Conservation (phyloP, 176 grass and related monocot species). For the Rhynchospora breviuscula region DNA sequence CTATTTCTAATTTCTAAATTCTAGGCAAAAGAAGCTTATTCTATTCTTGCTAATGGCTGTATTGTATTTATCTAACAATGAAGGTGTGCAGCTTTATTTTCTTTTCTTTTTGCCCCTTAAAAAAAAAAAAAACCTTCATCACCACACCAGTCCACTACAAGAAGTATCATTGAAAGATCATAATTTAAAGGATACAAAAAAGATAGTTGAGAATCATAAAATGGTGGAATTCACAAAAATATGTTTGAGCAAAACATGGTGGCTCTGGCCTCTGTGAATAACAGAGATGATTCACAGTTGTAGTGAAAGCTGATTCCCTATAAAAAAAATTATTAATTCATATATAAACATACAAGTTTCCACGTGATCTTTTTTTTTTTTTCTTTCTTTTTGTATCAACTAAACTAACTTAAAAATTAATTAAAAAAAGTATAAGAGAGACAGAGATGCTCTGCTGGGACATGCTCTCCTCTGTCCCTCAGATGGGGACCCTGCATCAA, state of each 20-base stretch:
- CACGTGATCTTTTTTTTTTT: not conserved
- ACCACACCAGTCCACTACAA: not conserved
- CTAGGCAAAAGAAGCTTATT: not conserved
- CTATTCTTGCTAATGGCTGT: not conserved
- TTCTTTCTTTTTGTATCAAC: not conserved
- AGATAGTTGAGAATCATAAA: not conserved
- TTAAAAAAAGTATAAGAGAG: not conserved
- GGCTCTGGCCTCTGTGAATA: not conserved
- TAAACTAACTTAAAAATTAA: not conserved
- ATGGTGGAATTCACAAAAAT: not conserved
- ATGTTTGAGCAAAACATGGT: not conserved
- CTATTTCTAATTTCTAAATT: too few relatives aligned
- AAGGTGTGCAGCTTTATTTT: not conserved
- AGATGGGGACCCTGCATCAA: conserved; percentile 14
- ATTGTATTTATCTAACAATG: not conserved
- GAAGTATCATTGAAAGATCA: not conserved
- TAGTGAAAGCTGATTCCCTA: not conserved
- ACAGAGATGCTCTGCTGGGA: conserved; percentile 7
- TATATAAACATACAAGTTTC: not conserved
- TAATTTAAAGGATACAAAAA: not conserved
- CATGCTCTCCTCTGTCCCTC: not conserved
- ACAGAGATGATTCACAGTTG: not conserved
- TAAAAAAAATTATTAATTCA: not conserved
- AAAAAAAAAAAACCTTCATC: not conserved
- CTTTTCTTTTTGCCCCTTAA: not conserved